phyloP scores from a whole-genome alignment of 1,284 basidiomycete species.

The Cystobasidium pallidum region DNA sequence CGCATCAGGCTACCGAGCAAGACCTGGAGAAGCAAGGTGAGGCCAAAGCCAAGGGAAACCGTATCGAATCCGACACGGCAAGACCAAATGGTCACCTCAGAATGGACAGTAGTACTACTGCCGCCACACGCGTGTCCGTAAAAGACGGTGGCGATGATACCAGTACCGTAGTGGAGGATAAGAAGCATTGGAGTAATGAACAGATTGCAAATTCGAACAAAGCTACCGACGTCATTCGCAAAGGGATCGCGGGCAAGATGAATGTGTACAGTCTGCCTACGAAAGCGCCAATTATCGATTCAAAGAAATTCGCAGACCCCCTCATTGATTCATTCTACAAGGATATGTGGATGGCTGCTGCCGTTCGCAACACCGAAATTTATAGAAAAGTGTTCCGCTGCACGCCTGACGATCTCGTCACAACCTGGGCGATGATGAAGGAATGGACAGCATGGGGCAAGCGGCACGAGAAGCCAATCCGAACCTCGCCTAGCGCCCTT shows the following conservation, averaged over 20 bases:
- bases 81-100: background rate
- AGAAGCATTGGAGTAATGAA: conserved; percentile 28
- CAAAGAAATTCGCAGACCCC: conserved; percentile 82
- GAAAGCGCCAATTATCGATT: conserved; percentile 71
- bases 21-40: conserved; percentile 2
- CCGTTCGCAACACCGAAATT: conserved; percentile 75
- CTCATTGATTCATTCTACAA: conserved; percentile 84
- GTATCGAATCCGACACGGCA: background rate
- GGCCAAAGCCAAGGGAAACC: background rate
- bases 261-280: conserved; percentile 65
- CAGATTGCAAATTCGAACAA: conserved; percentile 35
- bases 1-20: conserved; percentile 14
- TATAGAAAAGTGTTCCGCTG: conserved; percentile 91
- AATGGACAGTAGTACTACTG: conserved; percentile 11
- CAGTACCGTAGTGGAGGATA: conserved; percentile 1
- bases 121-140: background rate
- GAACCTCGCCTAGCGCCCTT: conserved; percentile 48
- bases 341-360: conserved; percentile 74
- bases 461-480: conserved; percentile 50
- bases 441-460: conserved; percentile 42
- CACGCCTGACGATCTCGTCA: conserved; percentile 84
- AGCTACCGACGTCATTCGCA: conserved; percentile 29
- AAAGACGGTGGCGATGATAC: conserved; percentile 8
- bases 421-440: conserved; percentile 82
- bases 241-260: conserved; percentile 33